Percentiles rank a stretch among this genome's conserved stretches.
Conservation (phyloP, 164 flowering plant genomes). For the Sextonia rubra region DNA sequence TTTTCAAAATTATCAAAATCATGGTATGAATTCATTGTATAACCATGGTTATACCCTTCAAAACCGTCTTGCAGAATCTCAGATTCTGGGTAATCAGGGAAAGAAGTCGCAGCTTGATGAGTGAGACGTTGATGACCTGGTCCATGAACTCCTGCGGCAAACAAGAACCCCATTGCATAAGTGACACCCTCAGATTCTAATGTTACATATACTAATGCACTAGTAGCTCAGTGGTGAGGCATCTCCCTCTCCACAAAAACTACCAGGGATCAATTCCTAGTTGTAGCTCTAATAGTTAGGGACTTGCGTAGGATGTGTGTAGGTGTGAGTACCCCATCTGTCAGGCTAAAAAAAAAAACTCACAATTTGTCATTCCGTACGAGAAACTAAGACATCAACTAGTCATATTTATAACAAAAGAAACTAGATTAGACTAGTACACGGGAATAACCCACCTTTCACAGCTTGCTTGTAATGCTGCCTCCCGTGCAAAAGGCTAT, state of each 20-base stretch:
- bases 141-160: conserved; percentile 33
- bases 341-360: background rate
- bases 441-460: conserved; percentile 21
- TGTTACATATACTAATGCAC: conserved; percentile 5
- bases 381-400: conserved; percentile 1
- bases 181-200: conserved; percentile 7
- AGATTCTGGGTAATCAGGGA: conserved; percentile 2
- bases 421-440: conserved; percentile 15
- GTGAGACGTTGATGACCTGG: conserved; percentile 22
- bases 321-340: no score
- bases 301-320: no score
- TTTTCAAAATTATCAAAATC: background rate
- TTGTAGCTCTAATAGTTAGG: no score
- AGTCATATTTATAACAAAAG: conserved; percentile 19
- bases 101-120: conserved; percentile 5
- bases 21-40: conserved; percentile 7
- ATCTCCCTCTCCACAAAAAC: no score
- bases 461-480: conserved; percentile 15
- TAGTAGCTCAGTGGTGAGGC: no score
- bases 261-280: no score
- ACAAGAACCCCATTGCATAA: conserved; percentile 8
- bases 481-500: conserved; percentile 11
- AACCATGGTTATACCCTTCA: conserved; percentile 13
- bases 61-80: conserved; percentile 9
- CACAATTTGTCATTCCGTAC: conserved; percentile 3